Evolutionary conservation across 257 asterid species (phyloP).

Genomic region (Fraxinus anomala): DNA sequence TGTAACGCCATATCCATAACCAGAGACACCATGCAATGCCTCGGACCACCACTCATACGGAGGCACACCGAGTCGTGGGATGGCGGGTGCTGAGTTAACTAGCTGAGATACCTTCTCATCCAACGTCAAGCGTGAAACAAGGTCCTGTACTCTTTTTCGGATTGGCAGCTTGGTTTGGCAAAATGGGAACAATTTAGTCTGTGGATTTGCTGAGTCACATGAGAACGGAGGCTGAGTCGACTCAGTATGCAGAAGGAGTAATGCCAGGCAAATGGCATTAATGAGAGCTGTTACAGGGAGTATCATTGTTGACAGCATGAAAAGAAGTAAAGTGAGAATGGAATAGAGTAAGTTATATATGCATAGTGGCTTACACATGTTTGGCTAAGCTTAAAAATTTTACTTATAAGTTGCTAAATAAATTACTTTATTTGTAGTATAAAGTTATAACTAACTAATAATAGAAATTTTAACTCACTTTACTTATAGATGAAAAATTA

Average conservation of each 20-base stretch:
- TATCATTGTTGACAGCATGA: slow-evolving; percentile 36
- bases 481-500: too few relatives aligned
- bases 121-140: slow-evolving; percentile 70
- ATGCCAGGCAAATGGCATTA: slow-evolving; percentile 16
- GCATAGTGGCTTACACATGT: not conserved
- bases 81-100: slow-evolving; percentile 65
- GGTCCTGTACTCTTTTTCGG: slow-evolving; percentile 53
- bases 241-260: slow-evolving; percentile 18
- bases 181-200: slow-evolving; percentile 47
- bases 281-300: slow-evolving; percentile 25
- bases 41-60: slow-evolving; percentile 95
- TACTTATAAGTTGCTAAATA: too few relatives aligned
- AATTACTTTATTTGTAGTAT: too few relatives aligned
- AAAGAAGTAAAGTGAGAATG: not conserved
- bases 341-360: not conserved
- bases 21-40: slow-evolving; percentile 86
- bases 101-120: slow-evolving; percentile 87
- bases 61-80: slow-evolving; percentile 79
- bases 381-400: too few relatives aligned
- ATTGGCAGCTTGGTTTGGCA: slow-evolving; percentile 63
- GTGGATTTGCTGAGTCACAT: slow-evolving; percentile 50
- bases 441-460: too few relatives aligned
- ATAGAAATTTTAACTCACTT: too few relatives aligned
- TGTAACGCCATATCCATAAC: slow-evolving; percentile 59
- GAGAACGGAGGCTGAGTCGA: slow-evolving; percentile 66